Percentiles rank a stretch among this genome's conserved stretches.
These are phyloP conservation scores for Erodium moschatum DNA, from an alignment of 441 rosid genomes.

Conservation along the genomic window DNA sequence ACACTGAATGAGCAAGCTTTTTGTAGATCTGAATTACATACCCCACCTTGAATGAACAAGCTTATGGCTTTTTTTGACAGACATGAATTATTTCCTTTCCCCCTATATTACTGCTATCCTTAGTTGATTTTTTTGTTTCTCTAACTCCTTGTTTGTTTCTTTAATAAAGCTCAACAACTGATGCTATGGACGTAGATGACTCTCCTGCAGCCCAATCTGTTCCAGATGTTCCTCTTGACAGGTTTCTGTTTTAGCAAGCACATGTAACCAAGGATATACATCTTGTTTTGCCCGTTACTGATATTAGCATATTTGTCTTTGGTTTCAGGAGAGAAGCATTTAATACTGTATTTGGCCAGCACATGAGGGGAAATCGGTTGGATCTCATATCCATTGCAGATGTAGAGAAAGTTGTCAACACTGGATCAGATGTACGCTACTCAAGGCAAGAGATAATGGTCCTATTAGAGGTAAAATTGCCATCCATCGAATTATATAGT, in stretches of 20 bases:
- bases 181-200: slow-evolving; percentile 78
- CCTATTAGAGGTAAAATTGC: slow-evolving; percentile 53
- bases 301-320: slow-evolving; percentile 1
- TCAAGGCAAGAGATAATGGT: slow-evolving; percentile 56
- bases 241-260: slow-evolving; percentile 31
- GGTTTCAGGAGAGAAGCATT: slow-evolving; percentile 58
- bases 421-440: slow-evolving; percentile 37
- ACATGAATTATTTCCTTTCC: background rate
- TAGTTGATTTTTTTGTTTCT: background rate
- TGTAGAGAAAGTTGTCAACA: slow-evolving; percentile 54
- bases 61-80: background rate
- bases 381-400: slow-evolving; percentile 63
- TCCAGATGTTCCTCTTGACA: slow-evolving; percentile 43
- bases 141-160: slow-evolving; percentile 16
- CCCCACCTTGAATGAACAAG: background rate
- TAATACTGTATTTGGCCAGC: slow-evolving; percentile 61
- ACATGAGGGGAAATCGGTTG: slow-evolving; percentile 63
- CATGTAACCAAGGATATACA: background rate
- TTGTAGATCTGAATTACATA: too few relatives aligned
- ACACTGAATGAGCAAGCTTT: too few relatives aligned
- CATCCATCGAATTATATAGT: background rate
- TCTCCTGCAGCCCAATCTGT: slow-evolving; percentile 40
- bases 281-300: background rate
- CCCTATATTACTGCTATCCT: background rate
- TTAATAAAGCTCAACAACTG: slow-evolving; percentile 34